Conservation (phyloP, 768 basidiomycete species). For the Pulveroboletus ravenelii region DNA sequence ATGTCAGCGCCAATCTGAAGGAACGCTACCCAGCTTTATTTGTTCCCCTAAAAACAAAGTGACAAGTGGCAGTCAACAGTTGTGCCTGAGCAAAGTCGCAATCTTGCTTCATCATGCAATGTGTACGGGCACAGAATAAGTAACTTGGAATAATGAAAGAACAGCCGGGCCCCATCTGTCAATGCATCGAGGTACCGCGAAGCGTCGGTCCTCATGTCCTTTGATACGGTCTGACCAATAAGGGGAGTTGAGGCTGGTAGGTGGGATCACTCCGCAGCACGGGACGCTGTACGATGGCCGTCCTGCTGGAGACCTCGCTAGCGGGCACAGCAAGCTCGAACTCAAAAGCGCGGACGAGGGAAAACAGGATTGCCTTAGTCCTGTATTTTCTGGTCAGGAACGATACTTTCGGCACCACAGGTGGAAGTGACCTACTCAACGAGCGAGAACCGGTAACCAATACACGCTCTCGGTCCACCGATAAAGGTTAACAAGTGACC, state of each 20-base stretch:
- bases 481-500: slow-evolving; percentile 57
- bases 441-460: slow-evolving; percentile 63
- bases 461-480: slow-evolving; percentile 61
- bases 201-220: too few relatives aligned
- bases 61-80: too few relatives aligned
- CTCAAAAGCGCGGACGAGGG: slow-evolving; percentile 9
- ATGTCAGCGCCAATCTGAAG: too few relatives aligned
- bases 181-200: too few relatives aligned
- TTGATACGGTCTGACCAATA: slow-evolving; percentile 7
- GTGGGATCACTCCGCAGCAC: slow-evolving; percentile 4
- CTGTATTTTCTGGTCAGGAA: not conserved
- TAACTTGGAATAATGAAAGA: too few relatives aligned
- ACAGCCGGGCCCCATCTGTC: too few relatives aligned
- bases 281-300: not conserved
- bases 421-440: slow-evolving; percentile 41
- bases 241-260: slow-evolving; percentile 3
- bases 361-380: slow-evolving; percentile 6
- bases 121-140: too few relatives aligned
- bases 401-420: not conserved
- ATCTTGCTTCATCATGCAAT: too few relatives aligned
- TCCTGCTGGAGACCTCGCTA: not conserved
- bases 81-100: too few relatives aligned
- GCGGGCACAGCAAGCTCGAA: slow-evolving; percentile 6
- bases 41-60: too few relatives aligned
- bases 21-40: too few relatives aligned